Percentiles rank a stretch among this genome's conserved stretches.
Evolutionary conservation across 257 asterid species (phyloP).

Genomic region (Cinchona pubescens): DNA sequence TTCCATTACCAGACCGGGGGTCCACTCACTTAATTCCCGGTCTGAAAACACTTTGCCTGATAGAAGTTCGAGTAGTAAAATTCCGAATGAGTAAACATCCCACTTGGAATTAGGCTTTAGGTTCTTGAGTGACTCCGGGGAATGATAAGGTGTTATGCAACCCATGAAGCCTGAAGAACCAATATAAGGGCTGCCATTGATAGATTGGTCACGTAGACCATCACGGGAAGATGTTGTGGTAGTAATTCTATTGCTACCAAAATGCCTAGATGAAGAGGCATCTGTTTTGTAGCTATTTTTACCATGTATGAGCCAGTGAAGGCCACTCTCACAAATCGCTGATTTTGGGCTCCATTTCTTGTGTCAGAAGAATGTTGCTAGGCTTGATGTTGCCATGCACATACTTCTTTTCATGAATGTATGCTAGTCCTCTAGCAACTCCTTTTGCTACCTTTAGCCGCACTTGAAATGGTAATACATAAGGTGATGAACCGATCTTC

Average conservation of each 20-base stretch:
- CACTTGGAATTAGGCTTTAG: constrained; percentile 72
- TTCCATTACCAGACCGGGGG: constrained; percentile 33
- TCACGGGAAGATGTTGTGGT: constrained; percentile 16
- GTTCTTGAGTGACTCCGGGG: constrained; percentile 81
- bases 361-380: constrained; percentile 73
- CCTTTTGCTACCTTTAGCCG: constrained; percentile 81
- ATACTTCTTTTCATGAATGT: constrained; percentile 79
- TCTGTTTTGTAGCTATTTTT: constrained; percentile 41
- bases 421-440: constrained; percentile 74
- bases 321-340: constrained; percentile 82
- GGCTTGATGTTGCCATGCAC: constrained; percentile 97
- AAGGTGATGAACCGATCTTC: constrained; percentile 73
- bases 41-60: constrained; percentile 80
- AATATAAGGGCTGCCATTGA: constrained; percentile 38
- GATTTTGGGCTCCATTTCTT: constrained; percentile 79
- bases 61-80: constrained; percentile 66
- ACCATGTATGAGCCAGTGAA: constrained; percentile 57
- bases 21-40: constrained; percentile 68
- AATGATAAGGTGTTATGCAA: constrained; percentile 79
- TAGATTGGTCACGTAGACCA: constrained; percentile 26
- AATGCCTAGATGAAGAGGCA: constrained; percentile 51
- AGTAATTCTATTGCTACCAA: constrained; percentile 54
- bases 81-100: constrained; percentile 93
- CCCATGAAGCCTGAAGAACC: constrained; percentile 46
- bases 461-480: constrained; percentile 49